These are phyloP conservation scores for Aethionema arabicum DNA, from an alignment of 345 rosid genomes.

Conservation along the genomic window DNA sequence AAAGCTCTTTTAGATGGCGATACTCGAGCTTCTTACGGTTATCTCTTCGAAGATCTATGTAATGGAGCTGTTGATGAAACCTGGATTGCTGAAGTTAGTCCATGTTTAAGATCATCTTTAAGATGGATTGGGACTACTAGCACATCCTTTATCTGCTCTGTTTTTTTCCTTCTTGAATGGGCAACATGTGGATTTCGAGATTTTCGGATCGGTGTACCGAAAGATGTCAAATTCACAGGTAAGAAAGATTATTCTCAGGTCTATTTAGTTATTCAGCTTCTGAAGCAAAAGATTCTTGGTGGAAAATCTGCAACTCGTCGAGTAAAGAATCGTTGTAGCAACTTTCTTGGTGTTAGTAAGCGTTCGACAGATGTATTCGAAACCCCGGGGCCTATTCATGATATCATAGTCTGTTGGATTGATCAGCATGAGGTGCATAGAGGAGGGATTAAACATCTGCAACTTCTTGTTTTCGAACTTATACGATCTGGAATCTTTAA, in stretches of 20 bases:
- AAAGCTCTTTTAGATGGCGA: conserved; percentile 81
- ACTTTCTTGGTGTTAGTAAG: conserved; percentile 38
- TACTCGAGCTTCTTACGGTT: conserved; percentile 54
- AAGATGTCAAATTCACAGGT: conserved; percentile 73
- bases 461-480: conserved; percentile 73
- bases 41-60: conserved; percentile 76
- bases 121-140: conserved; percentile 76
- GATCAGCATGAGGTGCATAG: conserved; percentile 87
- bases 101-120: conserved; percentile 77
- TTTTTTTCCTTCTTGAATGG: conserved; percentile 98
- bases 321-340: conserved; percentile 41
- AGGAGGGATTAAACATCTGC: conserved; percentile 74
- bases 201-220: conserved; percentile 61
- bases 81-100: conserved; percentile 85
- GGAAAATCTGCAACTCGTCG: conserved; percentile 39
- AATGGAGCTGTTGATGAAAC: conserved; percentile 69
- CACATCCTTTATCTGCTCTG: conserved; percentile 68
- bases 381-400: conserved; percentile 93
- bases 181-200: conserved; percentile 93
- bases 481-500: conserved; percentile 75
- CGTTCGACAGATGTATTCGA: conserved; percentile 54
- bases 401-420: conserved; percentile 92
- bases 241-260: conserved; percentile 79
- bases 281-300: conserved; percentile 69
- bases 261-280: conserved; percentile 70